Conservation (phyloP, 225 moss, liverwort and hornwort species). For the Neckera pumila region DNA sequence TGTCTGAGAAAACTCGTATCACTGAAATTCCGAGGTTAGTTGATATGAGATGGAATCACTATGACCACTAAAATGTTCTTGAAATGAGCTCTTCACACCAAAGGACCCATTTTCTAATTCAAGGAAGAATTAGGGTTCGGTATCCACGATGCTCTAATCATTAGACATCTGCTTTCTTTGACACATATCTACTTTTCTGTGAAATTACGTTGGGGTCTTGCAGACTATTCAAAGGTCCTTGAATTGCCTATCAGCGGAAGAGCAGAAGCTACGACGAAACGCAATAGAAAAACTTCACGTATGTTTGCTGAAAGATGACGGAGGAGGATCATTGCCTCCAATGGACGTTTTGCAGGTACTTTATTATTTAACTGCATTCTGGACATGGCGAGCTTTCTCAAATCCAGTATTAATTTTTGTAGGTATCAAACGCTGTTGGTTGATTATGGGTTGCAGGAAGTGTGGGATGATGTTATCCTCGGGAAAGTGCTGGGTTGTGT, state of each 20-base stretch:
- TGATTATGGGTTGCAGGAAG: constrained; percentile 26
- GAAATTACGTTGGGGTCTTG: neutral
- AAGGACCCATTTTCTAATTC: neutral
- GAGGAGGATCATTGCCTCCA: constrained; percentile 51
- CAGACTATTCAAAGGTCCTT: constrained; percentile 69
- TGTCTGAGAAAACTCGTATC: neutral
- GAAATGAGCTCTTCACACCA: neutral
- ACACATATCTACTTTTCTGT: neutral
- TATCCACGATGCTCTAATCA: neutral
- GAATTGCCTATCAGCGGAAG: constrained; percentile 73
- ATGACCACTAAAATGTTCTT: neutral
- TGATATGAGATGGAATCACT: neutral
- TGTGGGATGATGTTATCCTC: constrained; percentile 65
- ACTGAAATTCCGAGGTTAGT: neutral
- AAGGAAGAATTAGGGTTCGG: neutral
- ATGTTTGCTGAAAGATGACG: constrained; percentile 65
- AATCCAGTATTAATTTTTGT: neutral
- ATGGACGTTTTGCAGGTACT: constrained; percentile 44
- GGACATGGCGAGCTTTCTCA: neutral
- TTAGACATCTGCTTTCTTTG: neutral
- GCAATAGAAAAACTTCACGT: constrained; percentile 59
- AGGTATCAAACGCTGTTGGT: neutral
- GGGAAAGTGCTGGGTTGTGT: constrained; percentile 35
- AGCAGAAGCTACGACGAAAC: constrained; percentile 40
- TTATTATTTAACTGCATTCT: neutral